phyloP scores from a whole-genome alignment of 352 stramenopile species.

The Aphanomyces euteiches region DNA sequence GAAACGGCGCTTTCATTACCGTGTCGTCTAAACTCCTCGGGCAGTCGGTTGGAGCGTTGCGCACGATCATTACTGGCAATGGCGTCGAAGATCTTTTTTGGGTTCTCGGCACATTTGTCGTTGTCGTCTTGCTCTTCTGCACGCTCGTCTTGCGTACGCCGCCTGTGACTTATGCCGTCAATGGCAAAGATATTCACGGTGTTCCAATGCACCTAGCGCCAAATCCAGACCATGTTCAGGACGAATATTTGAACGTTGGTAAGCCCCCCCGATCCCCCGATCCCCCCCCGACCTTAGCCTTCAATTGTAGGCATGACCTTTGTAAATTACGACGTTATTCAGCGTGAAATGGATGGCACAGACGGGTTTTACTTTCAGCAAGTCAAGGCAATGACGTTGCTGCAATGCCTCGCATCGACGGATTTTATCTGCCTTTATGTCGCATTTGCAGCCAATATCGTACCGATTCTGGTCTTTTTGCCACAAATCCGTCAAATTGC shows the following conservation, averaged over 20 bases:
- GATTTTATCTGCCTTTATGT: conserved; percentile 11
- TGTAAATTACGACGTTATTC: background rate
- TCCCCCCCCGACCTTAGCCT: background rate
- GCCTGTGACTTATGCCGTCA: conserved; percentile 41
- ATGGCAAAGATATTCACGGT: conserved; percentile 58
- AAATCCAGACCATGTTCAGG: background rate
- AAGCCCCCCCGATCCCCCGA: background rate
- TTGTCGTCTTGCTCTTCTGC: conserved; percentile 39
- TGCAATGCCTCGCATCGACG: background rate
- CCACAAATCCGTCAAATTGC: too few species aligned
- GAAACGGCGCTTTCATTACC: conserved; percentile 22
- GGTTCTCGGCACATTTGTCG: conserved; percentile 42
- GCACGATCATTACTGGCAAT: conserved; percentile 39
- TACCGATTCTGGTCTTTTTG: background rate
- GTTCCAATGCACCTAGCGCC: background rate
- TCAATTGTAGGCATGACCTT: background rate
- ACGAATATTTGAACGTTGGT: background rate
- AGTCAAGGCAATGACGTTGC: background rate
- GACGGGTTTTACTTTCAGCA: background rate
- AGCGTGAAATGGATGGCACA: background rate
- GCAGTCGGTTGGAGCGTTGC: conserved; percentile 51
- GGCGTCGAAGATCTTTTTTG: conserved; percentile 47
- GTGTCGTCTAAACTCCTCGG: conserved; percentile 33
- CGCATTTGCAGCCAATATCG: background rate
- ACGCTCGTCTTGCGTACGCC: conserved; percentile 45